Conservation (phyloP, 2,329 filamentous ascomycete genomes). For the Fusarium tricinctum region DNA sequence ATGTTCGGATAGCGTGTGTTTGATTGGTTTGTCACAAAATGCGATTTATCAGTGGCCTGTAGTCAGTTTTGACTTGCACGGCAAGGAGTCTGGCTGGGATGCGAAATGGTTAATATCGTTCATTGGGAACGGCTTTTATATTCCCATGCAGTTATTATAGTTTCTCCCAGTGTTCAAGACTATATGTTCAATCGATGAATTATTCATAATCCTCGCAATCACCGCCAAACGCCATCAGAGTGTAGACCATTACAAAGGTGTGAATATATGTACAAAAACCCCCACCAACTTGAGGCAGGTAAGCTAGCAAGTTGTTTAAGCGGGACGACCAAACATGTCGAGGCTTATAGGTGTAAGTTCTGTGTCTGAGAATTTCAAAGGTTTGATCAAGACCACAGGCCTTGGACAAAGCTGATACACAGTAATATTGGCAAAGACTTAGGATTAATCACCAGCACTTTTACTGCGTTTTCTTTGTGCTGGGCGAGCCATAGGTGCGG, state of each 20-base stretch:
- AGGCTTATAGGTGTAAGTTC: not conserved
- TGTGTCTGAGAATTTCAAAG: not conserved
- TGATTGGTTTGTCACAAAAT: slow-evolving; percentile 17
- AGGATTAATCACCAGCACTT: not conserved
- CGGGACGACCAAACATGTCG: not conserved
- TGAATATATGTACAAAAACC: slow-evolving; percentile 40
- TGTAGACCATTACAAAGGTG: slow-evolving; percentile 33
- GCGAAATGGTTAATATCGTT: slow-evolving; percentile 45
- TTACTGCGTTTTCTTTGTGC: slow-evolving; percentile 61
- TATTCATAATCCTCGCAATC: slow-evolving; percentile 26
- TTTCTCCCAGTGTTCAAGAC: slow-evolving; percentile 29
- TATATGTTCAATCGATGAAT: slow-evolving; percentile 44
- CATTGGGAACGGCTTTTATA: slow-evolving; percentile 7
- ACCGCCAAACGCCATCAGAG: slow-evolving; percentile 36
- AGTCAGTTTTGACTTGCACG: slow-evolving; percentile 26
- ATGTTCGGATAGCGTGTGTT: slow-evolving; percentile 13
- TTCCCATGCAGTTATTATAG: slow-evolving; percentile 16
- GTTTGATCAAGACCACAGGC: not conserved
- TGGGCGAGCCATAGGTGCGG: slow-evolving; percentile 60
- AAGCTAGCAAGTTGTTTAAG: not conserved
- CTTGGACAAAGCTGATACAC: not conserved
- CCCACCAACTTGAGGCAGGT: not conserved
- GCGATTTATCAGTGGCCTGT: slow-evolving; percentile 16
- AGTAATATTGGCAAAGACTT: not conserved
- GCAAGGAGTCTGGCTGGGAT: slow-evolving; percentile 42